Conservation (phyloP, 768 basidiomycete genomes). For the Candolleomyces eurysporus region DNA sequence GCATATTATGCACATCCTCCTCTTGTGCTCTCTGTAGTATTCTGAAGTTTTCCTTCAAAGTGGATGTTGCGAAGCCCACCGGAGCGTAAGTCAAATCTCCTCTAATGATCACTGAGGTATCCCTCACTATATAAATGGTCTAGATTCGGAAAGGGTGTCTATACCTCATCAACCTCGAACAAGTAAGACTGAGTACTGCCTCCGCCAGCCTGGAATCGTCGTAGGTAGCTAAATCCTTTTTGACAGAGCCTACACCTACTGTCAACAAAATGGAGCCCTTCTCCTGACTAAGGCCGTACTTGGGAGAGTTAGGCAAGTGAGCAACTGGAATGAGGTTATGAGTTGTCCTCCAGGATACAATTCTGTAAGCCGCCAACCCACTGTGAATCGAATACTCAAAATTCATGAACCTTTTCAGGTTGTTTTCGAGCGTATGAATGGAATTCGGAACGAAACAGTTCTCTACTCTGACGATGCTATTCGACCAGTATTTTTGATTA, state of each 20-base stretch:
- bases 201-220: too few species aligned
- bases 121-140: background rate
- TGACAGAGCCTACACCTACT: constrained; percentile 22
- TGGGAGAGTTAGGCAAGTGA: constrained; percentile 22
- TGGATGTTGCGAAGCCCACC: constrained; percentile 21
- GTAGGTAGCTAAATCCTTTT: background rate
- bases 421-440: too few species aligned
- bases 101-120: background rate
- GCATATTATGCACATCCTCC: constrained; percentile 18
- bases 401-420: too few species aligned
- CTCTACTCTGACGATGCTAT: too few species aligned
- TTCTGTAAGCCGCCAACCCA: constrained; percentile 21
- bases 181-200: constrained; percentile 19
- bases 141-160: constrained; percentile 28
- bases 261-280: constrained; percentile 19
- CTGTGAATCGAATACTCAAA: too few species aligned
- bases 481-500: too few species aligned
- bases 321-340: constrained; percentile 19
- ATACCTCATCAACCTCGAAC: constrained; percentile 27
- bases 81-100: background rate
- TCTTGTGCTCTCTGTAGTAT: constrained; percentile 26
- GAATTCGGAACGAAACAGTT: too few species aligned
- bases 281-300: constrained; percentile 29
- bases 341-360: constrained; percentile 25
- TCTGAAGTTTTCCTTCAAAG: constrained; percentile 30